Evolutionary conservation across 352 stramenopile genomes (phyloP), one percentile per base, ranked within the genome.

Genomic region (Elongisporangium prolatum): DNA sequence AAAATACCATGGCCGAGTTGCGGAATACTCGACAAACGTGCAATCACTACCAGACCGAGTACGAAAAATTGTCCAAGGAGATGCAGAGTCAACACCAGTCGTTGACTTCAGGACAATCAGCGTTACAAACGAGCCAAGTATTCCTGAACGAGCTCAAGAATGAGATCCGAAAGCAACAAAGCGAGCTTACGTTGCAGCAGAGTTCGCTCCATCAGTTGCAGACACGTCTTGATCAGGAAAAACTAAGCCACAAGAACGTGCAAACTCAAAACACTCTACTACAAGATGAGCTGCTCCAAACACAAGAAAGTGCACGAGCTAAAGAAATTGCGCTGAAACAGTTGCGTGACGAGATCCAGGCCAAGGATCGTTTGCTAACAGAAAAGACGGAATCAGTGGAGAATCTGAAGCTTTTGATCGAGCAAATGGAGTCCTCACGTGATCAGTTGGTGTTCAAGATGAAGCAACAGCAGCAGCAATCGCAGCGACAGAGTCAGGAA

Each of bases 341-440:
- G 56, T 18, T 92, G 34, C 76, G 83, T 10, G 69, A 83, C 1
- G 71, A 91, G 18, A 63, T 83, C 18, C 77, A 79, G 51, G 59
- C 69, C 0, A 86, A 86, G 60, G 77, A 89, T 22, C 71, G 70
- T 22, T 60, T 60, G 18, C 49, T 91, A 63, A 88, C 75, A 0
- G 79, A 91, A 63, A 89, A 88, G 56, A 82, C 63, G 1, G 80
- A 88, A 50, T 66, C 71, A 3, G 65, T 80, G 21, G 78, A 88
- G 54, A 93, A 89, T 24, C 70, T 88, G 2, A 87, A 88, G 49
- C 63, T 91, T 18, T 47, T 95, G 38, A 74, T 93, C 16, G 82
- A 89, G 63, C 83, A 93, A 52, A 91, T 95, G 77, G 83, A 93
- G 55, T 80, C 76, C 0, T 88, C 81, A n/a, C 79, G 85, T 4